These are phyloP conservation scores for Pseudogymnoascus sp. DNA, from an alignment of 2,329 filamentous ascomycete genomes.

Conservation along the genomic window DNA sequence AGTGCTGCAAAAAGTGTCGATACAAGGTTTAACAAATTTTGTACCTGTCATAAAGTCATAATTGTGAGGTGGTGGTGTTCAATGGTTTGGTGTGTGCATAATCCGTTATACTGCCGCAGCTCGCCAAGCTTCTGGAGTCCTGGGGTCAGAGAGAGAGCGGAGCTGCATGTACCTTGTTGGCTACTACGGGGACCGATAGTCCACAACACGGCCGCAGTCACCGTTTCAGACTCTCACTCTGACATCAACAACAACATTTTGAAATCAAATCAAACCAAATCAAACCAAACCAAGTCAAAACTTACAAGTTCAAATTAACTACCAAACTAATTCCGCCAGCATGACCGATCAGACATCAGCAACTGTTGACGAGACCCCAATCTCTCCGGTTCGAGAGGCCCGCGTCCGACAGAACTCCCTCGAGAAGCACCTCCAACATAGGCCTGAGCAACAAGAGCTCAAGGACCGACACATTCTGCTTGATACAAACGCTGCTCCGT, in stretches of 20 bases:
- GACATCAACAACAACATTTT: slow-evolving; percentile 2
- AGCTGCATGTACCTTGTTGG: slow-evolving; percentile 4
- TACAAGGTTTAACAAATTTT: not conserved
- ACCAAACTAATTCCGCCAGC: not conserved
- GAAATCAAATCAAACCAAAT: not conserved
- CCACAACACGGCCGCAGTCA: not conserved
- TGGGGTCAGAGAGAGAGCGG: not conserved
- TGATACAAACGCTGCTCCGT: slow-evolving; percentile 61
- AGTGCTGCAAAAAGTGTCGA: not conserved
- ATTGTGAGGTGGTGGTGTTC: not conserved
- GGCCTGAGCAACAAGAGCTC: slow-evolving; percentile 58
- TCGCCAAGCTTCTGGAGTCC: not conserved
- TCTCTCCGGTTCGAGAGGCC: slow-evolving; percentile 46
- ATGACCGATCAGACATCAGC: slow-evolving; percentile 5
- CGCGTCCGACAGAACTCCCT: slow-evolving; percentile 58
- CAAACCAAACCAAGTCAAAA: not conserved
- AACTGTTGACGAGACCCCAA: slow-evolving; percentile 49
- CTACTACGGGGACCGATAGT: not conserved
- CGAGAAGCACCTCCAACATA: slow-evolving; percentile 64
- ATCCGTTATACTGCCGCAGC: not conserved
- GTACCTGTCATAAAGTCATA: not conserved
- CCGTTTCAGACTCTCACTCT: slow-evolving; percentile 1
- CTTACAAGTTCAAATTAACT: not conserved
- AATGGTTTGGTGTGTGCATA: not conserved
- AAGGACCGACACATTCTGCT: slow-evolving; percentile 63